phyloP scores from a whole-genome alignment of 345 rosid genomes.

The Hirschfeldia incana region DNA sequence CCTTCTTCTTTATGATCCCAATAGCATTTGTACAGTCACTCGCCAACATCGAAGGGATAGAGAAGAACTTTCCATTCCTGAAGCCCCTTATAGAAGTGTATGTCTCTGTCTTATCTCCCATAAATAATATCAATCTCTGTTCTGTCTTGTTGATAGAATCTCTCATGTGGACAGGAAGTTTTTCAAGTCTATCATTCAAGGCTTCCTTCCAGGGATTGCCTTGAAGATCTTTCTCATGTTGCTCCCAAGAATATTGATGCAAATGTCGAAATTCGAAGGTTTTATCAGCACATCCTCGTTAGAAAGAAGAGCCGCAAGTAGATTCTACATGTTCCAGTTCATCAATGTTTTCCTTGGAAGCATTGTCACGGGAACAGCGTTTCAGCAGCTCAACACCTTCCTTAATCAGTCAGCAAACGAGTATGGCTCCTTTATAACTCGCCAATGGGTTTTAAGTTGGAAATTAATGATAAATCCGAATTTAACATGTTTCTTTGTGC shows the following conservation, averaged over 20 bases:
- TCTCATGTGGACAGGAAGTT: conserved; percentile 51
- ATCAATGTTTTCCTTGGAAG: conserved; percentile 95
- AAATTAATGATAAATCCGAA: not conserved
- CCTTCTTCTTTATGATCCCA: conserved; percentile 97
- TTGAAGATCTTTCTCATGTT: conserved; percentile 85
- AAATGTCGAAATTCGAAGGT: conserved; percentile 97
- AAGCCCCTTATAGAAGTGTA: conserved; percentile 78
- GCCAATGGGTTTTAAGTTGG: not conserved
- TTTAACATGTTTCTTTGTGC: conserved; percentile 8
- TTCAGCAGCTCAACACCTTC: conserved; percentile 81
- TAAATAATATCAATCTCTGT: not conserved
- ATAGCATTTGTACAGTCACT: conserved; percentile 90
- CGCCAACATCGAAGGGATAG: conserved; percentile 91
- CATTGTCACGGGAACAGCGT: conserved; percentile 92
- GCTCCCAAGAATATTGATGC: conserved; percentile 85
- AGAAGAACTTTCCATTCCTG: conserved; percentile 82
- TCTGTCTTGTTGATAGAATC: not conserved
- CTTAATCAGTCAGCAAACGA: conserved; percentile 82
- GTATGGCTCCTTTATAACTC: conserved; percentile 53
- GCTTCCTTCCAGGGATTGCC: conserved; percentile 96
- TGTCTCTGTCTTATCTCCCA: conserved; percentile 14
- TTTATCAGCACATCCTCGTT: conserved; percentile 63
- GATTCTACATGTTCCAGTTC: conserved; percentile 83
- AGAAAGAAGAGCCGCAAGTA: conserved; percentile 86
- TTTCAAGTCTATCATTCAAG: conserved; percentile 85